Base-by-base conservation (phyloP, 2,329 filamentous ascomycete genomes). In the Scedosporium aurantiacum region DNA sequence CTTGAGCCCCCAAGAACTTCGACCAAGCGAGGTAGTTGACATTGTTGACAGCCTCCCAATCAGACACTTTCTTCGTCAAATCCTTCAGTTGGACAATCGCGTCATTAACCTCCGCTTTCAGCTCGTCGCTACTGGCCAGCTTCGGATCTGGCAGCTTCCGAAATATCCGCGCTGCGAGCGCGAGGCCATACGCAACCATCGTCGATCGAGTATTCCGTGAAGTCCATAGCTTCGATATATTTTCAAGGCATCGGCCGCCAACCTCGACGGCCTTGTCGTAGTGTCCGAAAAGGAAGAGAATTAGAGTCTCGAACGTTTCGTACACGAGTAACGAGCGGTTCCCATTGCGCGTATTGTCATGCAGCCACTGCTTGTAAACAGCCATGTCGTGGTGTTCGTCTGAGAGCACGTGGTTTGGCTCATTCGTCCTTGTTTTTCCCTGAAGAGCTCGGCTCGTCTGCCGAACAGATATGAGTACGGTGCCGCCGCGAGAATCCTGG, bases 21-120 rank as follows among this genome's bases (percentile, higher is more conserved):
- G 86, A 83, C 85, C 87, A 91, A 1, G 81, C 75, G 8, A 85
- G 73, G 70, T 91, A 92, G 71, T 92, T 92, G 67, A 89, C 79
- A 58, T 86, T 79, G 16, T 83, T 87, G 28, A 88, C 78, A 1
- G 76, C 70, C 58, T 85, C 79, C 78, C 86, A 89, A 58, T 83
- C 78, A 63, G 84, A 80, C 60, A 91, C 84, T 69, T 81, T 81
- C 64, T 79, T 79, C 62, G 82, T 81, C 63, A 86, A 80, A 2
- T 75, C 73, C 27, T 76, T 75, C 2, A 90, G 74, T 63, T 82
- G 75, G 41, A 75, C 67, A 6, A 88, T 71, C 2, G 83, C 78
- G 14, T 79, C 75, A 14, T 76, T 69, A 16, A 78, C 70, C 61
- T 80, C 76, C 23, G 70, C 67, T 28, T 73, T 61, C 14, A 62